Base-by-base conservation (phyloP, 805 yeast species). In the Suhomyces pyralidae region DNA sequence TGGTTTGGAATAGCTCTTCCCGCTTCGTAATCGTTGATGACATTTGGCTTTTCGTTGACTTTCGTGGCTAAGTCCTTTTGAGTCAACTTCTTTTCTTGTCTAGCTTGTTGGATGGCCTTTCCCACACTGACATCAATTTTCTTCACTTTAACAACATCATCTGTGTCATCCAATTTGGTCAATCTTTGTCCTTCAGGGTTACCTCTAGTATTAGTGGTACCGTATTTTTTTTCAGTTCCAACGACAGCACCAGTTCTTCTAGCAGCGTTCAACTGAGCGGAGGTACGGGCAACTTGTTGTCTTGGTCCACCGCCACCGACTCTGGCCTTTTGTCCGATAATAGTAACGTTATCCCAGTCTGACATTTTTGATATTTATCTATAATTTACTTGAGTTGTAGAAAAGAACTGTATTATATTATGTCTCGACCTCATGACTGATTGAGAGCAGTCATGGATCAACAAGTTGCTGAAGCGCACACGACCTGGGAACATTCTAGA, bases 1-100 rank as follows among this genome's bases (percentile, higher is more conserved):
- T 94, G 99, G 78, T 90, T 92, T 53, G 99, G 99, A 60, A 88
- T 83, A 45, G 97, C 99, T 68, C 96, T 85, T 54, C 97, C 97
- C 52, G 96, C 89, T 78, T 94, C 99, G 73, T 94, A 94, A 67
- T 94, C 99, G 73, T 90, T 92, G 66, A 94, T 85, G 55, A 94
- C 88, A 61, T 86, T 90, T 56, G 97, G 97, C 79, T 94, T 94
- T 77, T 94, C 99, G 70, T 92, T 93, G 66, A 93, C 82, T 70
- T 87, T 88, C 52, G 97, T 90, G 63, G 99, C 99, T 64, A 94
- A 81, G 63, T 94, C 99, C 81, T 94, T 94, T 74, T 94, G 99
- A 8, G 97, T 86, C 68, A 92, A 69, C 65, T 83, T 82, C 80
- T 91, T 90, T 54, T 89, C 97, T 64, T 84, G 85, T 77, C 99